Evolutionary conservation across 2,329 filamentous ascomycete genomes (phyloP), one percentile per base, ranked within the genome.

Genomic region (Geoglossum cookeanum): DNA sequence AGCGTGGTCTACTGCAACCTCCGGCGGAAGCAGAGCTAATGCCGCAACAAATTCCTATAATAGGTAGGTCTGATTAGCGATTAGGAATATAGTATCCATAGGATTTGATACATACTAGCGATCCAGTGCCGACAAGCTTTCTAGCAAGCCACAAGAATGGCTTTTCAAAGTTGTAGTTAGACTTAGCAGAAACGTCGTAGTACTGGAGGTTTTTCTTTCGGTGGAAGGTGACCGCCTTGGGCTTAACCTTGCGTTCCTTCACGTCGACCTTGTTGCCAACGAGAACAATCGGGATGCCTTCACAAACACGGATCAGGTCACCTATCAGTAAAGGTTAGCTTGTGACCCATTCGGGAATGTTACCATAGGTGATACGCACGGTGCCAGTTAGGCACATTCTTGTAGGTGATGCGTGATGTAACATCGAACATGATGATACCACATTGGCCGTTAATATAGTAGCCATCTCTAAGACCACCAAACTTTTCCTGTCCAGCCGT

Each of bases 391-490:
- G 92, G 92, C 63, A 98, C 92, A 79, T 98, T 98, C 86, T 98
- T 98, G 85, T 98, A 98, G 73, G 92, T 98, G 74, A 98, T 97
- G 71, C 92, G 87, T 66, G 91, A 96, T 63, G 92, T 97, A 65
- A 98, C 91, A 75, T 98, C 91, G 75, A 98, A 98, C 91, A 98
- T 98, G 84, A 98, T 97, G 79, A 98, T 96, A 78, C 92, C 91
- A 75, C 91, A 97, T 78, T 97, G 91, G 69, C 91, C 91, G 78
- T 96, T 96, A 81, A 98, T 98, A 80, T 98, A 98, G 84, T 98
- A 98, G 66, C 91, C 91, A 75, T 98, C 91, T 78, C 91, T 87
- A 69, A 98, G 88, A 80, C 91, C 91, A 75, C 91, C 91, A 65
- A 98, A 98, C 83, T 97, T 98, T 81, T 98, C 91, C 77, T 98